Evolutionary conservation across 2,329 filamentous ascomycete species (phyloP).

Genomic region (Dryadomyces quercivorus): DNA sequence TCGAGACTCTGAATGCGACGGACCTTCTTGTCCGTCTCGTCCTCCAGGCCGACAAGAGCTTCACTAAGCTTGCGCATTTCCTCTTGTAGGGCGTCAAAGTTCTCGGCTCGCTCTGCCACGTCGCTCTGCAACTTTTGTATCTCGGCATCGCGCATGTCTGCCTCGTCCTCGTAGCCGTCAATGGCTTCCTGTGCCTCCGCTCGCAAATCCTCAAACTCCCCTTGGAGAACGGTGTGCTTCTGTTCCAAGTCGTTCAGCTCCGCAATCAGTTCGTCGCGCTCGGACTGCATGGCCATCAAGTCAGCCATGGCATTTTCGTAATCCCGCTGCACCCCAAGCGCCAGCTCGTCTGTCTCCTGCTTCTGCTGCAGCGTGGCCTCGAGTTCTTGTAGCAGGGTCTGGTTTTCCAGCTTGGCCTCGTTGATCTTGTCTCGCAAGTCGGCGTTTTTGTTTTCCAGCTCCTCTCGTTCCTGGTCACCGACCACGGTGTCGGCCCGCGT

Average conservation of each 20-base stretch:
- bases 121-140: slow-evolving; percentile 59
- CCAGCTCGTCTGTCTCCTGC: slow-evolving; percentile 44
- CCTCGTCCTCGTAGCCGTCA: slow-evolving; percentile 55
- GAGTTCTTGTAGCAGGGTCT: slow-evolving; percentile 73
- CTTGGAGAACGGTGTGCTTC: slow-evolving; percentile 29
- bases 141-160: slow-evolving; percentile 60
- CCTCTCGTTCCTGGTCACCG: slow-evolving; percentile 72
- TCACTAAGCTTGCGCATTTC: slow-evolving; percentile 92
- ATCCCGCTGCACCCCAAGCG: slow-evolving; percentile 62
- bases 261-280: slow-evolving; percentile 57
- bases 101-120: slow-evolving; percentile 66
- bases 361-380: slow-evolving; percentile 57
- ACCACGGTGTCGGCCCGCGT: slow-evolving; percentile 46
- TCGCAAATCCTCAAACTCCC: slow-evolving; percentile 47
- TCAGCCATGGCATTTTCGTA: slow-evolving; percentile 62
- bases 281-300: slow-evolving; percentile 62
- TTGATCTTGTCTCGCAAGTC: slow-evolving; percentile 79
- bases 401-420: slow-evolving; percentile 75
- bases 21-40: slow-evolving; percentile 71
- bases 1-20: slow-evolving; percentile 74
- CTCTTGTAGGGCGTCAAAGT: slow-evolving; percentile 79
- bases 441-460: slow-evolving; percentile 72
- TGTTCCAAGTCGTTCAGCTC: slow-evolving; percentile 38
- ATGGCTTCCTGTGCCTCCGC: slow-evolving; percentile 56
- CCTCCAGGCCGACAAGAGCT: slow-evolving; percentile 73